A percentile compares a stretch with the other conserved stretches of the same genome.
Conservation (phyloP, 2,329 filamentous ascomycete genomes). For the Calonectria pauciramosa region DNA sequence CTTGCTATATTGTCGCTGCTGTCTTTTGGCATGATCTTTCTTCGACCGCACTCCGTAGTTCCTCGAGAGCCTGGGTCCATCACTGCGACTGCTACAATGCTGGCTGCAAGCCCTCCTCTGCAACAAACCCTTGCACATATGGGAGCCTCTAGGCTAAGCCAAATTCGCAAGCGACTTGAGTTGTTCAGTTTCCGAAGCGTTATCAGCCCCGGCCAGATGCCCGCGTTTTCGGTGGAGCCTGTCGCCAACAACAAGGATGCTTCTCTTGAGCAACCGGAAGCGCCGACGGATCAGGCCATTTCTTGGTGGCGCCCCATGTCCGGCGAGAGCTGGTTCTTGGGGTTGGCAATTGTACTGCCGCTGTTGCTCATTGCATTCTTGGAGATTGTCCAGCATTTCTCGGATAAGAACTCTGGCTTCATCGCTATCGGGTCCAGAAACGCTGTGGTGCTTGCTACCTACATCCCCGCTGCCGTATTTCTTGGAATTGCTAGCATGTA, state of each 20-base stretch:
- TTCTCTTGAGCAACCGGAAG: conserved; percentile 1
- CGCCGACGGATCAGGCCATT: conserved; percentile 7
- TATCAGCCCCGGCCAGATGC: conserved; percentile 13
- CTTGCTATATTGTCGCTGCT: conserved; percentile 26
- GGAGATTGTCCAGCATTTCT: conserved; percentile 41
- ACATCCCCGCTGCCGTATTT: conserved; percentile 41
- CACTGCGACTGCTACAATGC: conserved; percentile 29
- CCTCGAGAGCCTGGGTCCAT: conserved; percentile 32
- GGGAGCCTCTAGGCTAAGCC: conserved; percentile 23
- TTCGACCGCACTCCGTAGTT: conserved; percentile 29
- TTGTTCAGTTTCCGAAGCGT: conserved; percentile 27
- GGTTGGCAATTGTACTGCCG: conserved; percentile 40
- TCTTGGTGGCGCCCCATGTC: conserved; percentile 42
- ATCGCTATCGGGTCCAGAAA: conserved; percentile 28
- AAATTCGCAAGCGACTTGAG: conserved; percentile 29
- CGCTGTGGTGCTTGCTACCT: conserved; percentile 46
- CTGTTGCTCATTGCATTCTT: conserved; percentile 36
- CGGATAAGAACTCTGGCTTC: conserved; percentile 45
- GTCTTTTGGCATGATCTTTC: conserved; percentile 31
- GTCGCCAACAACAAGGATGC: conserved; percentile 24
- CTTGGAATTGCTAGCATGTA: conserved; percentile 40
- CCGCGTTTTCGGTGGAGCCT: conserved; percentile 29
- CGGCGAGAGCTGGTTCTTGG: conserved; percentile 41
- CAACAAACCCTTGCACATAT: conserved; percentile 28
- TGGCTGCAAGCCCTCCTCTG: conserved; percentile 28